Conservation (phyloP, 2,329 filamentous ascomycete genomes). For the Aspergillus texensis region DNA sequence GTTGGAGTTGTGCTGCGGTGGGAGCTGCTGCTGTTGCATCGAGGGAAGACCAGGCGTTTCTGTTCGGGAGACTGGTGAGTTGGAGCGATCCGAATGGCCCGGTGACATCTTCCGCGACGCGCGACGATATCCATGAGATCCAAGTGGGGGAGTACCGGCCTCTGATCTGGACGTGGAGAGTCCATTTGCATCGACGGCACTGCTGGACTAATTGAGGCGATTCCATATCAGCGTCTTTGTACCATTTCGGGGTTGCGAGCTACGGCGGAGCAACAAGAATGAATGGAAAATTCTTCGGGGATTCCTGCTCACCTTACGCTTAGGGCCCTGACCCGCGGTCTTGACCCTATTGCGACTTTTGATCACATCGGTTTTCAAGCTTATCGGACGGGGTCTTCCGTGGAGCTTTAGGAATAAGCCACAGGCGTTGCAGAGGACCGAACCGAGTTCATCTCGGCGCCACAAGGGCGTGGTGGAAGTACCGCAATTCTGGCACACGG, state of each 20-base stretch:
- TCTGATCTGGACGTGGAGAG: constrained; percentile 60
- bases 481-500: constrained; percentile 92
- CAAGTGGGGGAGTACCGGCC: constrained; percentile 58
- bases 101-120: constrained; percentile 72
- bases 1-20: constrained; percentile 65
- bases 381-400: constrained; percentile 88
- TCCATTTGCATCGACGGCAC: constrained; percentile 57
- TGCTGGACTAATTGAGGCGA: constrained; percentile 42
- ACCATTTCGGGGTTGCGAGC: constrained; percentile 9
- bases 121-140: constrained; percentile 62
- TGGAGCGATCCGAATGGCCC: constrained; percentile 71
- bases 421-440: constrained; percentile 97
- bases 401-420: constrained; percentile 97
- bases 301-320: constrained; percentile 71
- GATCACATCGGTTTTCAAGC: constrained; percentile 98
- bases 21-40: constrained; percentile 50
- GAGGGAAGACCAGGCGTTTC: constrained; percentile 69
- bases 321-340: constrained; percentile 75
- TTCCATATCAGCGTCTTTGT: constrained; percentile 27
- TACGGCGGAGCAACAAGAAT: constrained; percentile 14
- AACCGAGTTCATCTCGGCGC: constrained; percentile 94
- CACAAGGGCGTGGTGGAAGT: constrained; percentile 96
- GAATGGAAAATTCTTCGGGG: constrained; percentile 27
- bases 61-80: constrained; percentile 78
- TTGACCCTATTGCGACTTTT: constrained; percentile 99